Percentiles rank a stretch among this genome's conserved stretches.
These are phyloP conservation scores for Pichia sp. DNA, from an alignment of 1,139 yeast genomes.

Conservation along the genomic window DNA sequence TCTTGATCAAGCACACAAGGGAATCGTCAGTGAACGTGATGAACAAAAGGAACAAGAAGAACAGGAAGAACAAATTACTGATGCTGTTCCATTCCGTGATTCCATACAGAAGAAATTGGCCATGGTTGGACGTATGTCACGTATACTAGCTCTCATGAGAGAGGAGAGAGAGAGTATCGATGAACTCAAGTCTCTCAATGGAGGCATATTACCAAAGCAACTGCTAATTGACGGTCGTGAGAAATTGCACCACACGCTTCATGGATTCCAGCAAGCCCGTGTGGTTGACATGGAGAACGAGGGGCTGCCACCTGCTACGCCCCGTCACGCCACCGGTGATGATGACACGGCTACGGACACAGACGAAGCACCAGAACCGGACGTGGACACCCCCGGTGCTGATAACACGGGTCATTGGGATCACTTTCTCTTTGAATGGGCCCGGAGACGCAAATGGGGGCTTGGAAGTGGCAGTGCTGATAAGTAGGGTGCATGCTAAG, in stretches of 20 bases:
- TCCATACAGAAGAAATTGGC: constrained; percentile 79
- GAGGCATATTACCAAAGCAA: constrained; percentile 62
- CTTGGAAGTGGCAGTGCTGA: no score
- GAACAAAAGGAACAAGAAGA: constrained; percentile 11
- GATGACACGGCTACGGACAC: constrained; percentile 8
- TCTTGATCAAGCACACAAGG: neutral
- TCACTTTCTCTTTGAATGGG: no score
- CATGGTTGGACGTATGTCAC: constrained; percentile 89
- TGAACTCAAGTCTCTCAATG: constrained; percentile 53
- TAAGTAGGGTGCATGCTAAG: no score
- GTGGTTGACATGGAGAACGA: constrained; percentile 75
- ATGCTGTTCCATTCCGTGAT: constrained; percentile 33
- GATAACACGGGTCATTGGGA: no score
- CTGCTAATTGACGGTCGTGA: constrained; percentile 75
- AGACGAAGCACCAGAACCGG: constrained; percentile 2
- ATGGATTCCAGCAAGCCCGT: constrained; percentile 74
- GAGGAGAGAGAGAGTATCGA: constrained; percentile 81
- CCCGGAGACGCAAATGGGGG: no score
- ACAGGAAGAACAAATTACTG: constrained; percentile 30
- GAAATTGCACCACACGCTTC: constrained; percentile 61
- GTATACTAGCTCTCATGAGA: constrained; percentile 85
- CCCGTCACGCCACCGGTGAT: no score
- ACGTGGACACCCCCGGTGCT: no score
- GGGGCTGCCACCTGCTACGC: constrained; percentile 90
- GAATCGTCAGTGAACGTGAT: neutral